These are phyloP conservation scores for Termitomyces sp. DNA, from an alignment of 768 basidiomycete species.

Conservation along the genomic window DNA sequence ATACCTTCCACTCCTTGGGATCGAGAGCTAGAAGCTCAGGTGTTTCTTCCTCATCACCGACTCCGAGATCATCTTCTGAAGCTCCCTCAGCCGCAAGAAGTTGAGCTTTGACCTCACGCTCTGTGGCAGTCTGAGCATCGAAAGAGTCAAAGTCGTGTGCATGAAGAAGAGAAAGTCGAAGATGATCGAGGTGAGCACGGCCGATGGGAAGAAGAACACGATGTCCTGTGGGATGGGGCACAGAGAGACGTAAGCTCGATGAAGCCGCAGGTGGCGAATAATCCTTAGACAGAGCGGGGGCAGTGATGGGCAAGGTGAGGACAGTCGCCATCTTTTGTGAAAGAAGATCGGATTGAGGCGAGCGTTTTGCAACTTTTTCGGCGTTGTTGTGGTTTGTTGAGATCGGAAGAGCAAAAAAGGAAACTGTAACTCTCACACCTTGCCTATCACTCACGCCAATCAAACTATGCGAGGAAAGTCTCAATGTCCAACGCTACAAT, in stretches of 20 bases:
- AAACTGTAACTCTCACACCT: too few relatives aligned
- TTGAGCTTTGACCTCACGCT: conserved; percentile 32
- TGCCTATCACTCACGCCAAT: too few relatives aligned
- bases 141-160: conserved; percentile 80
- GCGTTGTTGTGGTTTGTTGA: too few relatives aligned
- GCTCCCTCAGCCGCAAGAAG: conserved; percentile 51
- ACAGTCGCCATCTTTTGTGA: conserved; percentile 21
- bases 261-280: conserved; percentile 38
- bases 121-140: conserved; percentile 55
- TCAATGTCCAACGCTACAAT: too few relatives aligned
- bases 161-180: conserved; percentile 28
- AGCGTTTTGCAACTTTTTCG: too few relatives aligned
- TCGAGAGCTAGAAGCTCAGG: conserved; percentile 70
- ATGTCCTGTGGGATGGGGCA: conserved; percentile 37
- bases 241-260: conserved; percentile 28
- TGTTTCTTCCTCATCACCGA: conserved; percentile 87
- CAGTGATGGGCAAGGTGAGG: conserved; percentile 27
- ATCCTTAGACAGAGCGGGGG: conserved; percentile 12
- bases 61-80: conserved; percentile 83
- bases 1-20: conserved; percentile 97
- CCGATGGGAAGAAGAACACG: conserved; percentile 77
- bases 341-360: too few relatives aligned
- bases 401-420: too few relatives aligned
- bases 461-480: too few relatives aligned
- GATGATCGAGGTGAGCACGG: conserved; percentile 40